phyloP scores from a whole-genome alignment of 345 rosid genomes.

The Sapria himalayana region DNA sequence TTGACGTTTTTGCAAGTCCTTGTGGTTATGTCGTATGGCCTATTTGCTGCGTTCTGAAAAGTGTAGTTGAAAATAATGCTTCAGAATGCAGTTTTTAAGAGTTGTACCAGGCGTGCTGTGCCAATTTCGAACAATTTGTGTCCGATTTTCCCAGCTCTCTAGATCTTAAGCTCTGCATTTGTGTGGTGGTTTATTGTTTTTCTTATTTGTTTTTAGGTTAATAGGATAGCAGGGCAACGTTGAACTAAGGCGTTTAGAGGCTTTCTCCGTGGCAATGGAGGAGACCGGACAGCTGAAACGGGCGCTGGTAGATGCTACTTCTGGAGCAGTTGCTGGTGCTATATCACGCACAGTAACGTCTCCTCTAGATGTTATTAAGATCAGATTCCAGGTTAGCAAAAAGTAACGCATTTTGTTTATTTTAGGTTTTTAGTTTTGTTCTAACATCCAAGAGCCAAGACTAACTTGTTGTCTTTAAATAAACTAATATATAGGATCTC shows the following conservation, averaged over 20 bases:
- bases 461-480: too few relatives aligned
- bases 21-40: too few relatives aligned
- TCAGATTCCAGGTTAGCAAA: slow-evolving; percentile 87
- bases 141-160: background rate
- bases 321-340: slow-evolving; percentile 72
- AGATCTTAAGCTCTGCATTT: background rate
- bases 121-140: too few relatives aligned
- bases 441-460: background rate
- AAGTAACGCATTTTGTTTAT: slow-evolving; percentile 2
- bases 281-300: slow-evolving; percentile 62
- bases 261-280: slow-evolving; percentile 19
- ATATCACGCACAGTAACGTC: slow-evolving; percentile 81
- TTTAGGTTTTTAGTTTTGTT: background rate
- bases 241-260: too few relatives aligned
- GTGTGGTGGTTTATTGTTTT: background rate
- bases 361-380: slow-evolving; percentile 95
- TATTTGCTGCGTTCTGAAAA: too few relatives aligned
- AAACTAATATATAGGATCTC: too few relatives aligned
- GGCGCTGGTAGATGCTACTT: slow-evolving; percentile 35
- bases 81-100: too few relatives aligned
- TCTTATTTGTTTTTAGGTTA: background rate
- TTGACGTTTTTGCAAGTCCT: too few relatives aligned
- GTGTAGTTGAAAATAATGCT: too few relatives aligned
- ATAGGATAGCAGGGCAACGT: background rate
- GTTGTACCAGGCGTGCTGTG: too few relatives aligned